These are phyloP conservation scores for Exophiala alcalophila DNA, from an alignment of 2,329 filamentous ascomycete genomes.

Conservation along the genomic window DNA sequence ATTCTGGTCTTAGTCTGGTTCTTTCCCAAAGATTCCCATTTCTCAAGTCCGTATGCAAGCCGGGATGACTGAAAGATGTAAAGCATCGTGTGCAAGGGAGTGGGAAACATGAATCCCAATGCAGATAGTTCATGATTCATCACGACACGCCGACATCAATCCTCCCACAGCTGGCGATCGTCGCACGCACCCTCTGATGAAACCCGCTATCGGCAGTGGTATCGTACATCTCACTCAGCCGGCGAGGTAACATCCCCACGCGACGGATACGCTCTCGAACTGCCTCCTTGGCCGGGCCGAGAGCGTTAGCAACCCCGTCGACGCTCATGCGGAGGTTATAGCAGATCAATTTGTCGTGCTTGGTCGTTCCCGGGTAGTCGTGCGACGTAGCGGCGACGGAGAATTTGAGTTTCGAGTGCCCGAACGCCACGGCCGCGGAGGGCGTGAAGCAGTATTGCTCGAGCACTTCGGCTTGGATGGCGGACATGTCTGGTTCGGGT, in stretches of 20 bases:
- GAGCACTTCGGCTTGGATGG: slow-evolving; percentile 21
- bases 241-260: slow-evolving; percentile 21
- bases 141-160: slow-evolving; percentile 27
- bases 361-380: slow-evolving; percentile 20
- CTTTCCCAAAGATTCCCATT: too few species aligned
- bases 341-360: slow-evolving; percentile 26
- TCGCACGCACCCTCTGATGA: slow-evolving; percentile 23
- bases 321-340: slow-evolving; percentile 25
- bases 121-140: not conserved
- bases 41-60: too few species aligned
- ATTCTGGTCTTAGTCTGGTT: too few species aligned
- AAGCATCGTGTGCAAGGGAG: too few species aligned
- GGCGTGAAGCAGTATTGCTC: slow-evolving; percentile 26
- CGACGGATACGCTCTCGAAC: slow-evolving; percentile 20
- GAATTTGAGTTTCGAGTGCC: slow-evolving; percentile 24
- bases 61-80: slow-evolving; percentile 1
- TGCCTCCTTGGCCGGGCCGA: slow-evolving; percentile 23
- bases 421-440: slow-evolving; percentile 22
- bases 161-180: slow-evolving; percentile 20
- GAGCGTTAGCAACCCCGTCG: slow-evolving; percentile 19
- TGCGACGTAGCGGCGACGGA: slow-evolving; percentile 23
- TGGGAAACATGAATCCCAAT: too few species aligned
- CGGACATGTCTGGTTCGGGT: slow-evolving; percentile 21
- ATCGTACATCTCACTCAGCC: slow-evolving; percentile 23
- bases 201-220: slow-evolving; percentile 22